Base-by-base conservation (phyloP, 2,329 filamentous ascomycete species). In the Apiospora phragmitis region DNA sequence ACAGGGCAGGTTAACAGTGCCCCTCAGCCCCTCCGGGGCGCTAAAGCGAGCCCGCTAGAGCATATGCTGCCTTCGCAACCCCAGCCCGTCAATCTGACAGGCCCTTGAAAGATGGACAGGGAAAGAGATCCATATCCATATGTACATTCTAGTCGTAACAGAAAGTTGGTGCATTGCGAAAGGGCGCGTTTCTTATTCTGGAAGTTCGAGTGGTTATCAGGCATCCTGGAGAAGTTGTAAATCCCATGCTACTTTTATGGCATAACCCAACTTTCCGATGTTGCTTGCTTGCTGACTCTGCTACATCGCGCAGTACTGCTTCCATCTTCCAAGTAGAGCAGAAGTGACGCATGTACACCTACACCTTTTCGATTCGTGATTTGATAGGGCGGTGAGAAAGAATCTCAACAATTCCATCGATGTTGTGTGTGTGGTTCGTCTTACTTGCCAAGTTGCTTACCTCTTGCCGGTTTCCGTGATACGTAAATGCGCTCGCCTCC, bases 391-490 rank as follows among this genome's bases (percentile, higher is more conserved):
- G 51, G 29, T 59, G 51, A n/a, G 51, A 35, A 16, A 59, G 16
- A 59, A n/a, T 32, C 29, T 11, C 51, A 59, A 59, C 51, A 59
- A 21, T 59, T 35, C 21, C 4, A 14, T 47, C 8, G 51, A 3
- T 3, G 16, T 35, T 35, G 8, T 32, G 16, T 21, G 29, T 32
- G 49, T 26, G 47, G 47, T 51, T n/a, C 24, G 47, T 4, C 47
- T 51, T 41, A 47, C 43, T 42, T n/a, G n/a, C n/a, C n/a, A n/a
- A 47, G 14, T 35, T 59, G 49, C 49, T 55, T 55, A 35, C 51
- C 16, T 59, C 51, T 59, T 59, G 51, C 51, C 51, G 51, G 51
- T 9, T 59, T 35, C 51, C 51, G 51, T 59, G 51, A 59, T 59
- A 59, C 3, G 8, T 1, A 41, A 41, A 41, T 11, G 14, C 49